Evolutionary conservation across 345 rosid species (phyloP), one percentile per base, ranked within the genome.

Genomic region (Boechera divaricarpa): DNA sequence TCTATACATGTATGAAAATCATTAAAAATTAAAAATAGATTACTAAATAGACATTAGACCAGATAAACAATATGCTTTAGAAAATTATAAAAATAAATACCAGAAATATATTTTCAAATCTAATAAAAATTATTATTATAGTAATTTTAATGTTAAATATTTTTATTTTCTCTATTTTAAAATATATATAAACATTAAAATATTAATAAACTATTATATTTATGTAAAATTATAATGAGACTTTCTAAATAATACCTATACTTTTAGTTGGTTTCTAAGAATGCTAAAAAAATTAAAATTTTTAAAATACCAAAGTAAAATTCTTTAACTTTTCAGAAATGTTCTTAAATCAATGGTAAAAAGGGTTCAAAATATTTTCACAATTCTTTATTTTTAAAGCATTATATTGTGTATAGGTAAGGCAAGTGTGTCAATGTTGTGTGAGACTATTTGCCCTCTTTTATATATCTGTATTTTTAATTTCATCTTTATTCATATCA

Each of bases 401-500:
- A 21, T 21, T 21, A 21, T 63, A 69, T 54, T n/a, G 21, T 64
- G 68, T 58, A 49, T 54, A n/a, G 41, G 75, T 69, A 28, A 69
- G 48, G 51, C 70, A 72, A 77, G 44, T 70, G 61, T 64, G 47
- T 57, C 47, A 29, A 65, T 49, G 55, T 65, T 58, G 48, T 58
- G 61, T 51, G 33, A 60, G 18, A 77, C 54, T 39, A 64, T 32
- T 77, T 77, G 2, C 42, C 54, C 42, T 32, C n/a, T 8, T 77
- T 69, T 70, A 63, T 36, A 55, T 71, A 54, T 64, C 67, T 77
- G 48, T 70, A 10, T 63, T 62, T 76, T 54, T 55, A 26, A n/a
- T 52, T 64, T 48, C 42, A 31, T 72, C 68, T 71, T 77, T 78
- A 78, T 24, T 72, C 41, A 39, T 51, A 58, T 60, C 58, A 78